These are phyloP conservation scores for Avicennia marina DNA, from an alignment of 257 asterid species.

Conservation along the genomic window DNA sequence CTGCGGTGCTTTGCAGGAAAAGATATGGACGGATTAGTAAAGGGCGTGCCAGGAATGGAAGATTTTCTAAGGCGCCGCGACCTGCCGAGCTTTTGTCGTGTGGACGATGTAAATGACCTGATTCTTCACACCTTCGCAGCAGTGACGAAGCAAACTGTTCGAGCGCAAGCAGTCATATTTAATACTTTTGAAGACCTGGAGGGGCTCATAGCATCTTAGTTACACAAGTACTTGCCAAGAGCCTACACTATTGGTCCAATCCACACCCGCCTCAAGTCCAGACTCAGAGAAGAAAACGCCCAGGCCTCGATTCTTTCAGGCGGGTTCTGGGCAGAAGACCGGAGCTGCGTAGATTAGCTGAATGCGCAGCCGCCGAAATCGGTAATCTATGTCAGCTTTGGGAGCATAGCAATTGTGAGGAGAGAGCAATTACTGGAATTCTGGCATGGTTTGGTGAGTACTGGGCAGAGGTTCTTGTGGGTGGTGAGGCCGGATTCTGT, in stretches of 20 bases:
- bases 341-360: neutral
- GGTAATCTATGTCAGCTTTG: conserved; percentile 10
- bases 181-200: conserved; percentile 10
- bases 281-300: neutral
- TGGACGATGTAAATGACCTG: neutral
- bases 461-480: conserved; percentile 27
- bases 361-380: conserved; percentile 2
- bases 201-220: neutral
- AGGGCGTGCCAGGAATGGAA: neutral
- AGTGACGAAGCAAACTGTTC: neutral
- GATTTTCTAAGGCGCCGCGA: conserved; percentile 4
- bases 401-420: neutral
- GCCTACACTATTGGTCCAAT: neutral
- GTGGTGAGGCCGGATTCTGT: conserved; percentile 27
- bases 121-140: neutral
- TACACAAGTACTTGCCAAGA: neutral
- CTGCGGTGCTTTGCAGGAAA: neutral
- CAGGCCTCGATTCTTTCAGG: neutral
- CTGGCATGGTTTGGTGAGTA: conserved; percentile 3
- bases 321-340: conserved; percentile 4
- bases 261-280: conserved; percentile 7
- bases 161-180: neutral
- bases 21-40: neutral
- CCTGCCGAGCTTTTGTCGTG: neutral
- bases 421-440: neutral